phyloP scores from a whole-genome alignment of 2,329 filamentous ascomycete species.

The Calonectria crousiana region DNA sequence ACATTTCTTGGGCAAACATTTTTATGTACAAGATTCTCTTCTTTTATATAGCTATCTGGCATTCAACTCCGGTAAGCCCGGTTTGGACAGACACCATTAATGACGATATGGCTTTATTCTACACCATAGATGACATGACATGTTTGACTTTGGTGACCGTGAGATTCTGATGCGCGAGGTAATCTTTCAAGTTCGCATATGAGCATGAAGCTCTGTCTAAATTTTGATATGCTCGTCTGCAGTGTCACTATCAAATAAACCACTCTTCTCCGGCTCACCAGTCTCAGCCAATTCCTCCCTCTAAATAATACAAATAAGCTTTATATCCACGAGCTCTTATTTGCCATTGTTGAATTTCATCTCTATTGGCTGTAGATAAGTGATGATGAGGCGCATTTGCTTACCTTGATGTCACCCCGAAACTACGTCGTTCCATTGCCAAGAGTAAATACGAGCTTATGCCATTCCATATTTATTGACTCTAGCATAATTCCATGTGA shows the following conservation, averaged over 20 bases:
- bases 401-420: neutral
- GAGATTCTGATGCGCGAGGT: neutral
- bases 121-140: neutral
- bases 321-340: too few relatives aligned
- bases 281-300: neutral
- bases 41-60: neutral
- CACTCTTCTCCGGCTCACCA: neutral
- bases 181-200: too few relatives aligned
- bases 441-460: neutral
- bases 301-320: neutral
- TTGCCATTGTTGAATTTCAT: neutral
- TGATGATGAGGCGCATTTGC: neutral
- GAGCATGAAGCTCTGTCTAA: neutral
- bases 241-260: neutral
- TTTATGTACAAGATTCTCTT: conserved; percentile 7
- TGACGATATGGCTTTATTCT: neutral
- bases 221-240: neutral
- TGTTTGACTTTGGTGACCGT: neutral
- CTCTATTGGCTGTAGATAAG: neutral
- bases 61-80: neutral
- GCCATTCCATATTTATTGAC: neutral
- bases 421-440: neutral
- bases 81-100: conserved; percentile 1
- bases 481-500: too few relatives aligned
- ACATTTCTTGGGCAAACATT: neutral